Evolutionary conservation across 2,329 filamentous ascomycete species (phyloP).

Genomic region (Teratosphaeria destructans): DNA sequence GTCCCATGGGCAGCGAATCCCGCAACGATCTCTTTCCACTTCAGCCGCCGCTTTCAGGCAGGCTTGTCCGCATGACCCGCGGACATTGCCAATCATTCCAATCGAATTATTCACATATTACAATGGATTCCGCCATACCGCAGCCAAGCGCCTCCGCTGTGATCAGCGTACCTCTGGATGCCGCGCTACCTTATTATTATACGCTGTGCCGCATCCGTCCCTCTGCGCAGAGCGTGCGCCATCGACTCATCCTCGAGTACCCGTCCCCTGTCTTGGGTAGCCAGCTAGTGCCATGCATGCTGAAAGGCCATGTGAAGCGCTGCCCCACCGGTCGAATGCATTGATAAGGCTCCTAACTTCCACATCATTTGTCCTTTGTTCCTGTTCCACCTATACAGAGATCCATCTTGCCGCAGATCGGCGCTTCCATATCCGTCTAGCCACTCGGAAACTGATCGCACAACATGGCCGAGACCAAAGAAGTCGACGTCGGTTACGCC

Average conservation of each 20-base stretch:
- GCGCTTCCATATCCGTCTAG: not conserved
- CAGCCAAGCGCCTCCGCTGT: not conserved
- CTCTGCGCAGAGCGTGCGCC: not conserved
- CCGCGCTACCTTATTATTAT: not conserved
- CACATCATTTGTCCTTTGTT: not conserved
- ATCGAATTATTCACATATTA: not conserved
- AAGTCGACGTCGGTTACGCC: slow-evolving; percentile 4
- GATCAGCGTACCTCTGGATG: not conserved
- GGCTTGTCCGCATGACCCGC: not conserved
- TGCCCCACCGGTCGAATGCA: not conserved
- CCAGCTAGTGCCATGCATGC: not conserved
- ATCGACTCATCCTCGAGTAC: not conserved
- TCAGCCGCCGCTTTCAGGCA: not conserved
- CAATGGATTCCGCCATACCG: not conserved
- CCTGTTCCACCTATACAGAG: not conserved
- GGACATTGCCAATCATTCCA: not conserved
- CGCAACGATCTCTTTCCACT: not conserved
- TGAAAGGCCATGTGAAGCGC: not conserved
- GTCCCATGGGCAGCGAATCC: not conserved
- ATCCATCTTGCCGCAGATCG: not conserved
- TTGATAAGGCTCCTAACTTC: not conserved
- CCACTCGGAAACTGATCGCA: not conserved
- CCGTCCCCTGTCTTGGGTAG: not conserved
- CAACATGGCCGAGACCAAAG: slow-evolving; percentile 5
- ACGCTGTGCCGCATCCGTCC: not conserved